Evolutionary conservation across 73 alveolate genomes (phyloP).

Genomic region (Tetrahymena borealis): DNA sequence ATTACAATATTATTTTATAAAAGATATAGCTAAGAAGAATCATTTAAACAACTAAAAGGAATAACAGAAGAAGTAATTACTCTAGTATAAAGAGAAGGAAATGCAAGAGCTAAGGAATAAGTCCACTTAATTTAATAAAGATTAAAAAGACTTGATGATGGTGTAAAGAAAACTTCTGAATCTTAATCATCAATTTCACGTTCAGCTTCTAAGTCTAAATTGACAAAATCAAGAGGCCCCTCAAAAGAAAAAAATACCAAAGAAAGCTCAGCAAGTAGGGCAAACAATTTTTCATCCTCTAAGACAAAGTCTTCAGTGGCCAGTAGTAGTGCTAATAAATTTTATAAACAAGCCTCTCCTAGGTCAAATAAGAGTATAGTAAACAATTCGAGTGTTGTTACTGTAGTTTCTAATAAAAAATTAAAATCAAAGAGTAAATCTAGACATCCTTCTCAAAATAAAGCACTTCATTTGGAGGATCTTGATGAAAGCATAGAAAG

Average conservation of each 20-base stretch:
- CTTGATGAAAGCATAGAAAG: neutral
- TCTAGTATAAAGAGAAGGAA: neutral
- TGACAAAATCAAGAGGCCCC: neutral
- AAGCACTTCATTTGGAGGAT: neutral
- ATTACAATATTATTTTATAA: neutral
- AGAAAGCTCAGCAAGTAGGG: neutral
- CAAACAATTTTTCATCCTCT: neutral
- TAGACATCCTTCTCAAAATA: neutral
- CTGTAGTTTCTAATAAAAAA: neutral
- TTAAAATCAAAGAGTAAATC: neutral
- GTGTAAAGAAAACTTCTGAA: neutral
- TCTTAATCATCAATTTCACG: neutral
- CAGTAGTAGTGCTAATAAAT: neutral
- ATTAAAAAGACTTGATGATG: neutral
- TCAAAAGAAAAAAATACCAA: neutral
- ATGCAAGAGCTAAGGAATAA: neutral
- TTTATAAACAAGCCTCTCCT: neutral
- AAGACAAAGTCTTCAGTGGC: neutral
- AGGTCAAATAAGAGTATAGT: neutral
- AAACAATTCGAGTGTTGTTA: neutral
- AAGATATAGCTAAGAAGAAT: neutral
- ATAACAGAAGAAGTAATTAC: neutral
- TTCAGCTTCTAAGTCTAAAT: neutral
- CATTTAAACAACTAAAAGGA: neutral
- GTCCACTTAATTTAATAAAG: neutral